phyloP scores from a whole-genome alignment of 148 eudicot species.

The Fallopia convolvulus region DNA sequence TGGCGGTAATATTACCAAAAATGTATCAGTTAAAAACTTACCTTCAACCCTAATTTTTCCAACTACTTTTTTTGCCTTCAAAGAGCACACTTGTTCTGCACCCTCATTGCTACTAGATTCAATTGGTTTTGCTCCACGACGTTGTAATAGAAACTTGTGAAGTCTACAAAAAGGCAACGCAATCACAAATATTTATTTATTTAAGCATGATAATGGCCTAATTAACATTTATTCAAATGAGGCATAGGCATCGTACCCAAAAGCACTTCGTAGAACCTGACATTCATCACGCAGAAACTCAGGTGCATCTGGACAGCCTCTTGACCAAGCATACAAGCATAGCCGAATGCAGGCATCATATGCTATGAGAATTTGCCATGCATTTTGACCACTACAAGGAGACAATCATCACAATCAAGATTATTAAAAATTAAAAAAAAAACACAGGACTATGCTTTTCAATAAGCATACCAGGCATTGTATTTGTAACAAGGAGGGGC shows the following conservation, averaged over 20 bases:
- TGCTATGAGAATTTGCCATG: slow-evolving; percentile 69
- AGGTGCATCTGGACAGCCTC: slow-evolving; percentile 75
- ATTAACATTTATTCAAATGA: background rate
- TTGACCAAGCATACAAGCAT: slow-evolving; percentile 75
- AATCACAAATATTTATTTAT: background rate
- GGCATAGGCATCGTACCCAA: slow-evolving; percentile 47
- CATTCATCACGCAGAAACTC: slow-evolving; percentile 78
- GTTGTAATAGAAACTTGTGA: slow-evolving; percentile 63
- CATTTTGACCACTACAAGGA: slow-evolving; percentile 58
- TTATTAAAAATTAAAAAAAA: background rate
- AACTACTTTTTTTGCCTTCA: slow-evolving; percentile 40
- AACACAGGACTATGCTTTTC: background rate
- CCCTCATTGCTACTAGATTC: slow-evolving; percentile 19
- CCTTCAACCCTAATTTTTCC: slow-evolving; percentile 83
- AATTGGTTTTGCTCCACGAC: slow-evolving; percentile 38
- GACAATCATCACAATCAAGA: background rate
- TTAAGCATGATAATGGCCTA: background rate
- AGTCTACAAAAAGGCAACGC: slow-evolving; percentile 30
- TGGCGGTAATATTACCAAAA: background rate
- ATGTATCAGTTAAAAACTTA: slow-evolving; percentile 12
- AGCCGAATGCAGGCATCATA: slow-evolving; percentile 86
- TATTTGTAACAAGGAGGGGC: slow-evolving; percentile 32
- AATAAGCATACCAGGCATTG: slow-evolving; percentile 32
- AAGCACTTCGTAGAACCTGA: slow-evolving; percentile 58
- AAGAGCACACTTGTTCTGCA: slow-evolving; percentile 35